These are phyloP conservation scores for Neofusicoccum cordaticola DNA, from an alignment of 2,329 filamentous ascomycete species.

Conservation along the genomic window DNA sequence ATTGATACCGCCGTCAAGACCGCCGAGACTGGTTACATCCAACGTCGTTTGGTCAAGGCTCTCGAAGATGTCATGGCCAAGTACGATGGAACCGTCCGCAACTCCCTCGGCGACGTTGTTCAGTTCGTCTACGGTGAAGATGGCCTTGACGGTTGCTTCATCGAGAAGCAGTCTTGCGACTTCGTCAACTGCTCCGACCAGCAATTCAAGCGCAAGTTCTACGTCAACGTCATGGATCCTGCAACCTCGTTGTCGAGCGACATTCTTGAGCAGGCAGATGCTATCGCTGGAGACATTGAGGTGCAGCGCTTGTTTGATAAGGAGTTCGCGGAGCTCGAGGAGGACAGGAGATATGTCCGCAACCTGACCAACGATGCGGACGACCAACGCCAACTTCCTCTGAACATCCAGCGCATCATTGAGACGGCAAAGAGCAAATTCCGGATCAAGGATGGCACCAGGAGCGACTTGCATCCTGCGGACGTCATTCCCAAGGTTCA, in stretches of 20 bases:
- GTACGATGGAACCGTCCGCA: conserved; percentile 95
- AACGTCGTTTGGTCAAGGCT: conserved; percentile 95
- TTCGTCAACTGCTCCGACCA: conserved; percentile 76
- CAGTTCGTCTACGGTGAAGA: conserved; percentile 98
- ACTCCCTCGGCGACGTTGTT: conserved; percentile 92
- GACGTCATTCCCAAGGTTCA: conserved; percentile 81
- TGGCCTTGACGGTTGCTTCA: conserved; percentile 86
- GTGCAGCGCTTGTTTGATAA: conserved; percentile 83
- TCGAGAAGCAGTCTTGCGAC: conserved; percentile 89
- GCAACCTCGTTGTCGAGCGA: conserved; percentile 62
- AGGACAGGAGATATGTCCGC: conserved; percentile 75
- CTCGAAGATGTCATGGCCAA: conserved; percentile 96
- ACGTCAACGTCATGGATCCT: conserved; percentile 79
- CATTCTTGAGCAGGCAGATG: conserved; percentile 79
- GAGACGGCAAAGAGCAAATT: conserved; percentile 88
- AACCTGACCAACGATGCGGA: conserved; percentile 64
- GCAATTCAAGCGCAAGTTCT: conserved; percentile 77
- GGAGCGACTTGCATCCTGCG: conserved; percentile 84
- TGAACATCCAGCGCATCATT: conserved; percentile 89
- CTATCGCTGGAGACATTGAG: conserved; percentile 82
- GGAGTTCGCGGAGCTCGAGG: conserved; percentile 76
- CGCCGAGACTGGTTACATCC: conserved; percentile 97
- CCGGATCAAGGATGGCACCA: conserved; percentile 78
- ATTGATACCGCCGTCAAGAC: conserved; percentile 99
- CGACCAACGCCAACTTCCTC: conserved; percentile 85